phyloP scores from a whole-genome alignment of 371 early-diverging fungal species.

The Syncephalis plumigaleata region DNA sequence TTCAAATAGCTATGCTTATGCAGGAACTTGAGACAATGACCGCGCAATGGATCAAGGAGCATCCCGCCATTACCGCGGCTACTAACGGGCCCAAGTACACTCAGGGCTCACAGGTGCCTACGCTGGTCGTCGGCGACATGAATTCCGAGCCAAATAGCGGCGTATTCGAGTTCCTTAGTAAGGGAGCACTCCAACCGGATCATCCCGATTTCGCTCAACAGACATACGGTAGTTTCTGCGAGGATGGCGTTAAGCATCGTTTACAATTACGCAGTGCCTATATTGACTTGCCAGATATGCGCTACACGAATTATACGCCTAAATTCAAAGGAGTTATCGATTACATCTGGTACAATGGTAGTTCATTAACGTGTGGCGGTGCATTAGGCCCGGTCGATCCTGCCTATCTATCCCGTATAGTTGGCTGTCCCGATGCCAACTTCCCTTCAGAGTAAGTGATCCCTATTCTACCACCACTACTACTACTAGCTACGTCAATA shows the following conservation, averaged over 20 bases:
- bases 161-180: constrained; percentile 78
- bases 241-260: constrained; percentile 64
- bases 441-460: constrained; percentile 62
- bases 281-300: constrained; percentile 48
- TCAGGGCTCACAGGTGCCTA: constrained; percentile 30
- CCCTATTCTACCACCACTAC: no score
- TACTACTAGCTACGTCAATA: no score
- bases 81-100: constrained; percentile 14
- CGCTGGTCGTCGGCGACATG: constrained; percentile 89
- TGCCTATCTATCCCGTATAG: constrained; percentile 52
- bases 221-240: constrained; percentile 74
- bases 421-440: constrained; percentile 92
- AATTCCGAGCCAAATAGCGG: constrained; percentile 88
- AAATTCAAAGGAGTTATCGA: constrained; percentile 87
- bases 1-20: constrained; percentile 91
- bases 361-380: constrained; percentile 58
- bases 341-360: constrained; percentile 88
- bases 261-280: constrained; percentile 73
- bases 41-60: constrained; percentile 23
- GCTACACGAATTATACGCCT: constrained; percentile 93
- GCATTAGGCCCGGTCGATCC: constrained; percentile 72
- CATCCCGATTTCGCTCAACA: constrained; percentile 71
- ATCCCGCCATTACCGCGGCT: constrained; percentile 6
- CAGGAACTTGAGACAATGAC: constrained; percentile 68
- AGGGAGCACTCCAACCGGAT: constrained; percentile 43